Conservation (phyloP, 805 yeast genomes). For the Lachancea sp. region DNA sequence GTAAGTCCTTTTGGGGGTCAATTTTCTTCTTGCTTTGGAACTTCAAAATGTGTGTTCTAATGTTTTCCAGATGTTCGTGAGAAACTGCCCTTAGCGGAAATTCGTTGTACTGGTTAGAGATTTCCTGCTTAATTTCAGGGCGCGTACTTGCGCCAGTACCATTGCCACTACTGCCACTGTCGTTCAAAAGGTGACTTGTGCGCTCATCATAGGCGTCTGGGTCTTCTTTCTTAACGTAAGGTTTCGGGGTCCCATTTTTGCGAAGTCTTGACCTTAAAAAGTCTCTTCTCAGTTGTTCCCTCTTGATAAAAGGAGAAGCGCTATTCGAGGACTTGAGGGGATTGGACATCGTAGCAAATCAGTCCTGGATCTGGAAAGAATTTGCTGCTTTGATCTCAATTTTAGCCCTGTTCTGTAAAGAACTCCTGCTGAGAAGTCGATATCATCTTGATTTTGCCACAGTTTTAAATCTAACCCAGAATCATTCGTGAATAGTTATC, state of each 20-base stretch:
- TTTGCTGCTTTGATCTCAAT: slow-evolving; percentile 1
- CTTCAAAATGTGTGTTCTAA: slow-evolving; percentile 73
- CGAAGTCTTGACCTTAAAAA: slow-evolving; percentile 27
- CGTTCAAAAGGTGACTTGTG: slow-evolving; percentile 21
- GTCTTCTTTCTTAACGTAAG: slow-evolving; percentile 31
- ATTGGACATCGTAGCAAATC: slow-evolving; percentile 9
- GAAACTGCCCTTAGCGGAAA: slow-evolving; percentile 62
- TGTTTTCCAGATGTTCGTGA: slow-evolving; percentile 60
- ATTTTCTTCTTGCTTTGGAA: slow-evolving; percentile 70
- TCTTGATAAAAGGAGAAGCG: slow-evolving; percentile 34
- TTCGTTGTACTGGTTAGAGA: slow-evolving; percentile 32
- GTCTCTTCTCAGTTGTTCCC: slow-evolving; percentile 32
- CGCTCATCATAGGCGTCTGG: slow-evolving; percentile 27
- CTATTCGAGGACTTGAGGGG: slow-evolving; percentile 9
- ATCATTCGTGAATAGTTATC: neutral
- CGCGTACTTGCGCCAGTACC: slow-evolving; percentile 7
- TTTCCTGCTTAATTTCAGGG: slow-evolving; percentile 18
- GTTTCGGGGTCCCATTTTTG: slow-evolving; percentile 18
- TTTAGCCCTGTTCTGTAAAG: neutral
- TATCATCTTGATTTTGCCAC: neutral
- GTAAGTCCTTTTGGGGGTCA: slow-evolving; percentile 65
- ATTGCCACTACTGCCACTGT: slow-evolving; percentile 12
- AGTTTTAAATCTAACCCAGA: neutral
- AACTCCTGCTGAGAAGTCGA: neutral
- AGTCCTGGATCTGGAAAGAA: neutral